A percentile compares a stretch with the other conserved stretches of the same genome.
Conservation (phyloP, 1,284 basidiomycete species). For the Cutaneotrichosporon daszewskae region DNA sequence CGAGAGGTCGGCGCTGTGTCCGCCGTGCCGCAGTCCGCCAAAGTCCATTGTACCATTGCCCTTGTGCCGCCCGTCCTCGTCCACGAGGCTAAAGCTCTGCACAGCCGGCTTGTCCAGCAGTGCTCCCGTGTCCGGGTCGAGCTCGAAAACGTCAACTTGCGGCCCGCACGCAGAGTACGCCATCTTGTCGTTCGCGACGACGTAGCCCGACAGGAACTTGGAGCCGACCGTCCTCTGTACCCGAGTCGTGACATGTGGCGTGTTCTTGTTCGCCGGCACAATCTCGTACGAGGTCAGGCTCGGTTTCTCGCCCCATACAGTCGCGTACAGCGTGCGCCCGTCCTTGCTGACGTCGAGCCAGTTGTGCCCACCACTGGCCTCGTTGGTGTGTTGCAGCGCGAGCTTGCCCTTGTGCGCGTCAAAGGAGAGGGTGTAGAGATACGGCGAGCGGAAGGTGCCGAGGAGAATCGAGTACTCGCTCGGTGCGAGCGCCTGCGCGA, state of each 20-base stretch:
- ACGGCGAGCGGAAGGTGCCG: conserved; percentile 35
- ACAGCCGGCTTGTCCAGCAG: conserved; percentile 23
- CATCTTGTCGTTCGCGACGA: conserved; percentile 30
- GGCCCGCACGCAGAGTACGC: conserved; percentile 47
- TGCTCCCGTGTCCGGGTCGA: conserved; percentile 32
- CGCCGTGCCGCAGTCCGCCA: conserved; percentile 39
- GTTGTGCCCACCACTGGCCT: conserved; percentile 30
- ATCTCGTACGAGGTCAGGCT: conserved; percentile 28
- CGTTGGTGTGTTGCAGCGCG: conserved; percentile 12
- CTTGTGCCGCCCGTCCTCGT: conserved; percentile 10
- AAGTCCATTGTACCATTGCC: conserved; percentile 30
- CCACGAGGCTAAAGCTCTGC: conserved; percentile 18
- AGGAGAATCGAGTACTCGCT: conserved; percentile 25
- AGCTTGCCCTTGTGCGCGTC: conserved; percentile 19
- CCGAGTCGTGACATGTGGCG: conserved; percentile 15
- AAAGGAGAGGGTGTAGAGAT: conserved; percentile 33
- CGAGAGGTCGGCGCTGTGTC: conserved; percentile 35
- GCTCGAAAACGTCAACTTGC: conserved; percentile 41
- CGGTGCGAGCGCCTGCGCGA: conserved; percentile 10
- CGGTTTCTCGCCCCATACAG: conserved; percentile 33
- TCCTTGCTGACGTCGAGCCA: conserved; percentile 31
- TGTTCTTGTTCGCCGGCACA: conserved; percentile 10
- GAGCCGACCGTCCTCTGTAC: conserved; percentile 22
- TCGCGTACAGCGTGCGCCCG: conserved; percentile 30
- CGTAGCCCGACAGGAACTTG: conserved; percentile 35